A percentile compares a stretch with the other conserved stretches of the same genome.
phyloP scores from a whole-genome alignment of 2,329 filamentous ascomycete species.

The Verticillium nonalfalfae region DNA sequence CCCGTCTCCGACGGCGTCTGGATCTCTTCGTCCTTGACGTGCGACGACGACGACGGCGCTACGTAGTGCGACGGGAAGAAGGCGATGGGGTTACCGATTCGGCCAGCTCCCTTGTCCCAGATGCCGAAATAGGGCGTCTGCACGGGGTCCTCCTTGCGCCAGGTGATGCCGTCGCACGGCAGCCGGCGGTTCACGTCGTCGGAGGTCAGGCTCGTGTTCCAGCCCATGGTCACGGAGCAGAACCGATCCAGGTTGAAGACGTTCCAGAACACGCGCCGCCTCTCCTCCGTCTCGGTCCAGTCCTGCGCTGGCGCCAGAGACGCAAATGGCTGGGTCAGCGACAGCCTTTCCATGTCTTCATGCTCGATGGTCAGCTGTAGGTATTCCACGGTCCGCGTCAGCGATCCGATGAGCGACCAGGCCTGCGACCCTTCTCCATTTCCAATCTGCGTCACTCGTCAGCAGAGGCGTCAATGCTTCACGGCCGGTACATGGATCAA shows the following conservation, averaged over 20 bases:
- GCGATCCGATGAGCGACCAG: conserved; percentile 22
- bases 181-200: conserved; percentile 20
- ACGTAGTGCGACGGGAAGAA: conserved; percentile 16
- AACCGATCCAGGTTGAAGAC: conserved; percentile 20
- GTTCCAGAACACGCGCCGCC: conserved; percentile 23
- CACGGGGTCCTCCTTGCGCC: conserved; percentile 27
- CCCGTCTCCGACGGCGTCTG: conserved; percentile 1
- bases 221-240: conserved; percentile 16
- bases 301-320: conserved; percentile 17
- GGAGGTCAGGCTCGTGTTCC: conserved; percentile 24
- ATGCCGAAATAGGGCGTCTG: conserved; percentile 32
- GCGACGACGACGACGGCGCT: not conserved
- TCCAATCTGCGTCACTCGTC: conserved; percentile 21
- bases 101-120: conserved; percentile 26
- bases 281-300: conserved; percentile 22
- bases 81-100: conserved; percentile 24
- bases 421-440: conserved; percentile 17
- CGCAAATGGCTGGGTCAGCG: conserved; percentile 19
- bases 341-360: conserved; percentile 15
- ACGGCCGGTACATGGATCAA: too few species aligned
- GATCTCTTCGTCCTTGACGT: conserved; percentile 4
- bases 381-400: conserved; percentile 22
- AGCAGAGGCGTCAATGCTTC: not conserved
- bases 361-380: conserved; percentile 21
- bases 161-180: conserved; percentile 27